Evolutionary conservation across 2,329 filamentous ascomycete genomes (phyloP), one percentile per base, ranked within the genome.

Genomic region (Pezicula carpinea): DNA sequence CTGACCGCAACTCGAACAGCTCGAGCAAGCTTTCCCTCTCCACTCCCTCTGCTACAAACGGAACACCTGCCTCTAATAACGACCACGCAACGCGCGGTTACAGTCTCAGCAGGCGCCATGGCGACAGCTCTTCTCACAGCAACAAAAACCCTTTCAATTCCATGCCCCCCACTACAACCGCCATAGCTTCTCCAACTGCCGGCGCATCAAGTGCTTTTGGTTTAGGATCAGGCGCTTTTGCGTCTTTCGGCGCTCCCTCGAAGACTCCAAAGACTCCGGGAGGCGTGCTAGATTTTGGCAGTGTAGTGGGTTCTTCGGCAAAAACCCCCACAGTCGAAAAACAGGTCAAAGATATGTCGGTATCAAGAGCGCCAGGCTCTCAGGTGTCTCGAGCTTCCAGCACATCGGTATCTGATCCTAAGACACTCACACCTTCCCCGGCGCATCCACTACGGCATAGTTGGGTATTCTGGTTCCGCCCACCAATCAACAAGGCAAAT

Each of bases 401-500:
- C 69, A 64, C 69, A 48, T 68, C 74, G 48, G 72, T 77, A 50
- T 64, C 72, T 49, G 73, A 77, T 61, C 64, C 69, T 19, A 74
- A 70, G 54, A 63, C 58, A 26, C 63, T 67, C 6, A 58, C 65
- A 33, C 64, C 71, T 39, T 65, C 70, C 34, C 66, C 73, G 31
- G 59, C 67, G 48, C 81, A 86, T 63, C 76, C 79, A 50, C 76
- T 97, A 59, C 90, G 87, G 69, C 84, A 89, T 67, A 85, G 83
- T 53, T 99, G 93, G 93, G 85, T 95, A 29, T 89, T 97, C 66
- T 97, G 93, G 90, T 99, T 95, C 70, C 82, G 93, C 50, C 93
- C 93, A 33, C 93, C 93, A 42, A 96, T 95, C 59, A 91, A 89
- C 56, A 99, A 99, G 72, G 93, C 92, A 55, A 92, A 93, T 62